Evolutionary conservation across 257 asterid genomes (phyloP), one percentile per base, ranked within the genome.

Genomic region (Capsicum baccatum): DNA sequence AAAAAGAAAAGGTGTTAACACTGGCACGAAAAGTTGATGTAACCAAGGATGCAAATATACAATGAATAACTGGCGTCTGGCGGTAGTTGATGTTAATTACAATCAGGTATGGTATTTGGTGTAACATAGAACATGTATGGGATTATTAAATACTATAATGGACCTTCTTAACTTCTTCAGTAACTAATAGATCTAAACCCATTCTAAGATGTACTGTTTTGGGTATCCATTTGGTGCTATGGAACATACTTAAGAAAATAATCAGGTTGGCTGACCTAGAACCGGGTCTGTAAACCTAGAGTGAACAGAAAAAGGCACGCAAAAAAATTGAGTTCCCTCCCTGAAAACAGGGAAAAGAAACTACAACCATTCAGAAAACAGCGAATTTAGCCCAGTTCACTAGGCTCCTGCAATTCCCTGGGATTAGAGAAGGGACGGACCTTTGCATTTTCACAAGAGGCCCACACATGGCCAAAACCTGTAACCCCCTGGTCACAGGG

Each of bases 101-200:
- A 52, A 21, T 21, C 63, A 76, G 63, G 64, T 76, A 21, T 33
- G 81, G 63, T 76, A 76, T 52, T 54, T 76, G 48, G 63, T 26
- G 26, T 76, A 76, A 76, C 81, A 8, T 26, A 52, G 54, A 69
- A 69, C 33, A 52, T 76, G 63, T 76, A 13, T 76, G 52, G 48
- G 52, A 26, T 52, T 52, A 52, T 76, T 21, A 52, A 50, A 76
- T 26, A 76, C 81, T 76, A 76, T 0, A 52, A 2, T 6, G 14
- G 19, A 76, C 60, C 80, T 48, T 48, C 10, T 73, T 48, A 73
- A 73, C 60, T 48, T 59, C 60, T 73, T 6, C 12, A 50, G 58
- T 73, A 73, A 73, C 58, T n/a, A 50, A 48, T 73, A 16, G 42
- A 48, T 73, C 80, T 47, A 73, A 48, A 73, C 80, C 2, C 80